These are phyloP conservation scores for Penicillium sclerotigenum DNA, from an alignment of 2,329 filamentous ascomycete species.

Conservation along the genomic window DNA sequence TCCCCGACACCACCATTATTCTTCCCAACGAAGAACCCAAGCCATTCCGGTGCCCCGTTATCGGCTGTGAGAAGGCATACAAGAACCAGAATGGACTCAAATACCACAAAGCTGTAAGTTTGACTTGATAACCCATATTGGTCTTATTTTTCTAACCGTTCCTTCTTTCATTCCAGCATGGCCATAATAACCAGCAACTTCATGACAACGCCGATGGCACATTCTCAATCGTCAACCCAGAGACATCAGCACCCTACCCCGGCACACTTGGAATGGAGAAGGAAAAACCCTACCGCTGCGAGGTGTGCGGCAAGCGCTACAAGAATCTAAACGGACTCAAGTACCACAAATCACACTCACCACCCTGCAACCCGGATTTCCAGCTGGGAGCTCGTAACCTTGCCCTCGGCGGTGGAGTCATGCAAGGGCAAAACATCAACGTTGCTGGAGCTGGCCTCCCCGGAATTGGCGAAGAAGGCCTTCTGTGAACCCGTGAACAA, in stretches of 20 bases:
- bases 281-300: constrained; percentile 97
- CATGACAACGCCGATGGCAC: constrained; percentile 96
- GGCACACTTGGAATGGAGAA: constrained; percentile 99
- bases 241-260: constrained; percentile 89
- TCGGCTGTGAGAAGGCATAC: constrained; percentile 98
- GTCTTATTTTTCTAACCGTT: constrained; percentile 10
- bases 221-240: constrained; percentile 95
- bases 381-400: constrained; percentile 50
- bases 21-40: constrained; percentile 83
- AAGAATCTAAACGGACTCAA: constrained; percentile 99
- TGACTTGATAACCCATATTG: constrained; percentile 2
- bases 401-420: constrained; percentile 42
- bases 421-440: constrained; percentile 48
- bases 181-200: constrained; percentile 92
- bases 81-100: constrained; percentile 99
- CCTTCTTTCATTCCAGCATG: constrained; percentile 55
- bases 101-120: constrained; percentile 69
- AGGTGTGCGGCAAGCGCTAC: constrained; percentile 95
- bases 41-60: constrained; percentile 95
- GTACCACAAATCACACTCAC: constrained; percentile 84
- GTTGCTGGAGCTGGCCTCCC: constrained; percentile 49
- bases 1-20: constrained; percentile 47
- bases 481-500: constrained; percentile 29
- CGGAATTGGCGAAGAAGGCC: constrained; percentile 46
- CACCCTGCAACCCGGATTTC: constrained; percentile 83